Conservation (phyloP, 257 asterid genomes). For the Verbena officinalis region DNA sequence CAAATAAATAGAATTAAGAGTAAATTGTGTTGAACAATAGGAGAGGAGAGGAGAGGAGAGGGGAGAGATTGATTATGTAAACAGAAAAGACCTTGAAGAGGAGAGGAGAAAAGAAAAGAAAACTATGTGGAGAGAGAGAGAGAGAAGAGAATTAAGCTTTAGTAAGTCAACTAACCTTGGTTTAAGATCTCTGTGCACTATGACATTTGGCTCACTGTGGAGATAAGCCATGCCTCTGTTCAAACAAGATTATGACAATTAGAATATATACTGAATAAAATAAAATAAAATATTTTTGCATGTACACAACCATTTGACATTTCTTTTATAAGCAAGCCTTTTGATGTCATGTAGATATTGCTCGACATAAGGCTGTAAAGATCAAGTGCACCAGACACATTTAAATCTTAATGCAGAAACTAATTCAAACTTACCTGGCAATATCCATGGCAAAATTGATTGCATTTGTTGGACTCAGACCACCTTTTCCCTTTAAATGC, state of each 20-base stretch:
- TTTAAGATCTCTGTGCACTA: conserved; percentile 94
- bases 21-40: too few relatives aligned
- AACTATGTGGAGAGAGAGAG: too few relatives aligned
- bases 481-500: conserved; percentile 88
- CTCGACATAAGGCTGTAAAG: not conserved
- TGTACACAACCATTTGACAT: conserved; percentile 7
- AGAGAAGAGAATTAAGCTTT: too few relatives aligned
- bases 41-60: too few relatives aligned
- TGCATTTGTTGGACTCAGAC: conserved; percentile 76
- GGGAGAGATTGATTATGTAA: too few relatives aligned
- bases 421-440: conserved; percentile 64
- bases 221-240: conserved; percentile 99
- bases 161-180: conserved; percentile 80
- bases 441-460: conserved; percentile 90
- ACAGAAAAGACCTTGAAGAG: too few relatives aligned
- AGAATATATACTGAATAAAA: conserved; percentile 29
- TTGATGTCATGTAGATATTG: conserved; percentile 16
- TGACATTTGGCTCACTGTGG: conserved; percentile 95
- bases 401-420: conserved; percentile 1
- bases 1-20: too few relatives aligned
- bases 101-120: too few relatives aligned
- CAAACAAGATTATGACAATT: conserved; percentile 32
- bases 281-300: conserved; percentile 15
- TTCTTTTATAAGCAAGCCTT: conserved; percentile 9
- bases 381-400: not conserved